Percentiles rank a stretch among this genome's conserved stretches.
Evolutionary conservation across 23 red algal genomes (phyloP).

Genomic region (Gracilaria vermiculophylla): DNA sequence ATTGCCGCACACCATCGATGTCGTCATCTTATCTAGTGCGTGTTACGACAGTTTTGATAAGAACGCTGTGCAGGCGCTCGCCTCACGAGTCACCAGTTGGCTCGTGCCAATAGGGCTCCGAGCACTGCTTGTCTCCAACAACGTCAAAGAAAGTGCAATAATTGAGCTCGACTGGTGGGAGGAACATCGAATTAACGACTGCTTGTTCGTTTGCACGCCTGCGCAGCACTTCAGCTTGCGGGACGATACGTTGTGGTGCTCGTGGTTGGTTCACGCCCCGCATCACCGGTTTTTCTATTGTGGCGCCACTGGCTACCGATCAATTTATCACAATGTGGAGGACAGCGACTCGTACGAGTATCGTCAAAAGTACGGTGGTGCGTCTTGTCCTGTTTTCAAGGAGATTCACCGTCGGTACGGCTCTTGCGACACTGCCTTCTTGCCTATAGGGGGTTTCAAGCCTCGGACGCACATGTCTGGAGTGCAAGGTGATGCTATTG

Average conservation of each 20-base stretch:
- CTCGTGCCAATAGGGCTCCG: slow-evolving; percentile 41
- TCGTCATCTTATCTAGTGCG: slow-evolving; percentile 27
- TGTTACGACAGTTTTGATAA: slow-evolving; percentile 67
- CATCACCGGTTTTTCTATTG: slow-evolving; percentile 60
- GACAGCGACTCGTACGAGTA: slow-evolving; percentile 30
- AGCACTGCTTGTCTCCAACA: slow-evolving; percentile 15
- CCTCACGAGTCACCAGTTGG: slow-evolving; percentile 18
- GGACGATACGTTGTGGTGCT: slow-evolving; percentile 60
- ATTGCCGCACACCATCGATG: slow-evolving; percentile 51
- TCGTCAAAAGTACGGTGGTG: neutral
- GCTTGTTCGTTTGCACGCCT: slow-evolving; percentile 46
- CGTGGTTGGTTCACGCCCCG: slow-evolving; percentile 27
- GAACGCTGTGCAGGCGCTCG: slow-evolving; percentile 39
- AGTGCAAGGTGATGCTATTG: slow-evolving; percentile 46
- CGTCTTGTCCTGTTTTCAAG: slow-evolving; percentile 46
- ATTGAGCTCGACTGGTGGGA: slow-evolving; percentile 75
- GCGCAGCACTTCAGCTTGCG: slow-evolving; percentile 40
- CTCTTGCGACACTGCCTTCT: slow-evolving; percentile 46
- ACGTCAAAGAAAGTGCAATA: slow-evolving; percentile 31
- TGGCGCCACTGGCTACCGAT: slow-evolving; percentile 52
- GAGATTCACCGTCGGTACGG: slow-evolving; percentile 42
- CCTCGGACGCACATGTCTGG: slow-evolving; percentile 41
- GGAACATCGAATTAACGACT: slow-evolving; percentile 12
- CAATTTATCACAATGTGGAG: slow-evolving; percentile 24
- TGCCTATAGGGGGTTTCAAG: slow-evolving; percentile 59